Conservation (phyloP, 192 early-diverging fungal species). For the Coemansia sp. region DNA sequence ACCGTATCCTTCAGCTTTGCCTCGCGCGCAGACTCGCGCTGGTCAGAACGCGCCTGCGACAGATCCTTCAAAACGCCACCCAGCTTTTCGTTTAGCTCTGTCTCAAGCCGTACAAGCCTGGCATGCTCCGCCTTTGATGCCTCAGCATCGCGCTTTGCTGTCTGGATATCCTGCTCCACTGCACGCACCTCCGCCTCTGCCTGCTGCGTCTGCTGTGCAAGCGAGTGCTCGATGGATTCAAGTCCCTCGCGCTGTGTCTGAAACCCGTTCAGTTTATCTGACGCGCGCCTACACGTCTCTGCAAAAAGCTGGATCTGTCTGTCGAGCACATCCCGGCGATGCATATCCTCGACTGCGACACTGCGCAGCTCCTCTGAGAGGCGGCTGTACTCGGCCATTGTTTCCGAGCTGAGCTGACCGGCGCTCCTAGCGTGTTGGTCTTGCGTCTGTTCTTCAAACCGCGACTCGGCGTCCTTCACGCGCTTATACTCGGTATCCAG, state of each 20-base stretch:
- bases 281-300: constrained; percentile 64
- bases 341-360: constrained; percentile 69
- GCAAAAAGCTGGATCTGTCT: constrained; percentile 61
- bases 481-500: constrained; percentile 61
- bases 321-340: constrained; percentile 68
- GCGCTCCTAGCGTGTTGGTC: constrained; percentile 32
- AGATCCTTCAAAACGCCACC: constrained; percentile 75
- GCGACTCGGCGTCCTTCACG: constrained; percentile 56
- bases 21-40: constrained; percentile 83
- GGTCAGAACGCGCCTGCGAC: constrained; percentile 78
- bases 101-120: constrained; percentile 62
- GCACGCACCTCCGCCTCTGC: constrained; percentile 29
- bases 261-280: constrained; percentile 60
- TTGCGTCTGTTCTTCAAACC: constrained; percentile 58
- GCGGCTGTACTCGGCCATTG: constrained; percentile 60
- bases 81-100: constrained; percentile 85
- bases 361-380: constrained; percentile 72
- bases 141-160: constrained; percentile 62
- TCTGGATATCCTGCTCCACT: constrained; percentile 52
- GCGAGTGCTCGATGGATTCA: constrained; percentile 32
- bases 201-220: constrained; percentile 43
- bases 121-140: constrained; percentile 66
- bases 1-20: constrained; percentile 76
- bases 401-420: constrained; percentile 39
- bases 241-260: constrained; percentile 47